Conservation (phyloP, 1,284 basidiomycete species). For the Limonomyces culmigenus region DNA sequence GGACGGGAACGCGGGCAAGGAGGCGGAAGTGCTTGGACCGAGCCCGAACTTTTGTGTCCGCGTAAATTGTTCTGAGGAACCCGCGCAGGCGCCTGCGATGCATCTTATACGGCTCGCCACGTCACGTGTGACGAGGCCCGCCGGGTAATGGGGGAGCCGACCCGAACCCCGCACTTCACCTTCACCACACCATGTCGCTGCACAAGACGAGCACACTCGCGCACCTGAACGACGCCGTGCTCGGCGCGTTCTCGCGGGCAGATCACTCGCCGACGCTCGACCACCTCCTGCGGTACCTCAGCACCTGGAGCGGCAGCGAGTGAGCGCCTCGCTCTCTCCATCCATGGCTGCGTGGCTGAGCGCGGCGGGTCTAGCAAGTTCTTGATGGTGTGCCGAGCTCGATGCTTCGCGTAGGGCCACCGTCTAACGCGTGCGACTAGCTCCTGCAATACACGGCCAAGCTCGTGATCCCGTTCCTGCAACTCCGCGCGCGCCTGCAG, state of each 20-base stretch:
- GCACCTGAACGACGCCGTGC: slow-evolving; percentile 36
- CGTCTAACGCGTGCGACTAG: not conserved
- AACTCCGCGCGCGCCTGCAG: slow-evolving; percentile 49
- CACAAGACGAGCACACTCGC: slow-evolving; percentile 19
- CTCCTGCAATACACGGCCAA: slow-evolving; percentile 34
- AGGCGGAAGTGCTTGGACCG: slow-evolving; percentile 57
- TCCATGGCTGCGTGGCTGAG: not conserved
- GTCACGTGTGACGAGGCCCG: not conserved
- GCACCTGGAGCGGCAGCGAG: slow-evolving; percentile 75
- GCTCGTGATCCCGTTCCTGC: slow-evolving; percentile 44
- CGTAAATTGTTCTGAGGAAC: slow-evolving; percentile 33
- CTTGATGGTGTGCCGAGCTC: slow-evolving; percentile 38
- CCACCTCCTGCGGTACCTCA: slow-evolving; percentile 54
- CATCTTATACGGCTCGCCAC: not conserved
- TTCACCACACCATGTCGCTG: slow-evolving; percentile 19
- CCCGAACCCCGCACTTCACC: not conserved
- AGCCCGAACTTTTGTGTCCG: slow-evolving; percentile 81
- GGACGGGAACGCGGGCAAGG: slow-evolving; percentile 84
- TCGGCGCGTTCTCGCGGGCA: slow-evolving; percentile 43
- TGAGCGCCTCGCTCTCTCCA: slow-evolving; percentile 20
- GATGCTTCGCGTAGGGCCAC: not conserved
- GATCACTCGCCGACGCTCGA: slow-evolving; percentile 45
- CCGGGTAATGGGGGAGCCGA: not conserved
- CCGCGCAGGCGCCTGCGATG: not conserved
- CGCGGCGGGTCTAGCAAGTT: slow-evolving; percentile 40